Percentiles rank a stretch among this genome's conserved stretches.
These are phyloP conservation scores for Fistulina hepatica DNA, from an alignment of 1,284 basidiomycete species.

Conservation along the genomic window DNA sequence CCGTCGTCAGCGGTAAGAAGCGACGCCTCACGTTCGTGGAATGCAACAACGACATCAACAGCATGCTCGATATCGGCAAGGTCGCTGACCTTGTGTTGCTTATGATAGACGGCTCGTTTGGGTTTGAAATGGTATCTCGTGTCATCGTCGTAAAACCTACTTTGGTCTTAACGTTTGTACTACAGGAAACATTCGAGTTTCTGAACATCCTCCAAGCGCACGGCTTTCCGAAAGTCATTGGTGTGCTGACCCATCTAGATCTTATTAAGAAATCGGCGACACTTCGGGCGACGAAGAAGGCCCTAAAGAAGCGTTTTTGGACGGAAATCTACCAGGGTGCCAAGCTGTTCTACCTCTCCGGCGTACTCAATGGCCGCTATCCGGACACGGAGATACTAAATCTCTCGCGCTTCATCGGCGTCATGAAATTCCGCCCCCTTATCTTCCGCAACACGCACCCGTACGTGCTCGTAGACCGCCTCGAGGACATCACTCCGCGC, in stretches of 20 bases:
- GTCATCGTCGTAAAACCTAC: conserved; percentile 1
- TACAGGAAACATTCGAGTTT: conserved; percentile 96
- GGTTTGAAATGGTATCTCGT: conserved; percentile 85
- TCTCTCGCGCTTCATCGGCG: conserved; percentile 89
- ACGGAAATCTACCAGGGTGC: conserved; percentile 98
- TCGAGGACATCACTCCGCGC: conserved; percentile 90
- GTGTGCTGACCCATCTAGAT: conserved; percentile 92
- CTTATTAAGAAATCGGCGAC: conserved; percentile 90
- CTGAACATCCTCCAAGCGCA: conserved; percentile 95
- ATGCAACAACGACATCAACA: conserved; percentile 95
- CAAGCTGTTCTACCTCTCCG: conserved; percentile 96
- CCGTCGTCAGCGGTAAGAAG: conserved; percentile 90
- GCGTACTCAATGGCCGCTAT: conserved; percentile 96
- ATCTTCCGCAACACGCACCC: conserved; percentile 94
- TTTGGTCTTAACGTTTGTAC: background rate
- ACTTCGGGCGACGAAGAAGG: conserved; percentile 87
- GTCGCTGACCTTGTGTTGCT: conserved; percentile 92
- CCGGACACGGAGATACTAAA: conserved; percentile 96
- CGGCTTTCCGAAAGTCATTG: conserved; percentile 98
- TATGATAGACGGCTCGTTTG: conserved; percentile 97
- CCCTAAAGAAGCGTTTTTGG: conserved; percentile 99
- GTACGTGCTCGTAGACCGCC: conserved; percentile 90
- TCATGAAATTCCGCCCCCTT: conserved; percentile 98
- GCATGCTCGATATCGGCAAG: conserved; percentile 97
- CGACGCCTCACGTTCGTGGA: conserved; percentile 92